Base-by-base conservation (phyloP, 106 monocot genomes). In the Triglochin maritima region DNA sequence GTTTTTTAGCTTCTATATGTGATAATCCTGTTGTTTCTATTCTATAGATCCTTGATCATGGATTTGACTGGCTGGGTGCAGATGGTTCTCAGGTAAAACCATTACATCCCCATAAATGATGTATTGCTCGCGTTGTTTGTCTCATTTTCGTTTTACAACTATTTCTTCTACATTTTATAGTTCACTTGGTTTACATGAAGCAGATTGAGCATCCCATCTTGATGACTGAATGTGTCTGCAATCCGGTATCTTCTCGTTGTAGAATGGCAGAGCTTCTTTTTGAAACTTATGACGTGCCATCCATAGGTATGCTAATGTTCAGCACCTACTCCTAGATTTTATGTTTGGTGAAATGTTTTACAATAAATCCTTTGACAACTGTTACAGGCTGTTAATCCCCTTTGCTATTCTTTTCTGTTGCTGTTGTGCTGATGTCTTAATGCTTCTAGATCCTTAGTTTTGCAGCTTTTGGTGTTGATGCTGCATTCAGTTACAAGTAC, bases 201-300 rank as follows among this genome's bases (percentile, higher is more conserved):
- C 85, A 95, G 90, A 75, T 95, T 62, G 80, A 88, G 78, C 96
- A 96, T 86, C 96, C 96, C 49, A 88, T 96, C 65, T 67, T 96
- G 50, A 91, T 96, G 83, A 96, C 96, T 63, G 96, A 96, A 72
- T 91, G 91, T 74, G 74, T 79, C 50, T 84, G 80, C 73, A 96
- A 96, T 62, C 96, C 96, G 52, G 59, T 88, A 9, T 79, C 77
- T 43, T 96, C 96, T 48, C 83, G 96, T 44, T 81, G 85, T 77
- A 91, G 86, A 96, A 96, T 96, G 96, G 83, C 96, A 45, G 96
- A 96, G 62, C 96, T 96, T 79, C 88, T 96, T 47, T 96, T 96
- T 71, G 96, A 96, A 72, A 91, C 88, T 56, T 96, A 96, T 80
- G 91, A 82, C 46, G 73, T 86, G 54, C 88, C 90, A 68, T 88